Base-by-base conservation (phyloP, 1,139 yeast genomes). In the Sugiyamaella neomexicana region DNA sequence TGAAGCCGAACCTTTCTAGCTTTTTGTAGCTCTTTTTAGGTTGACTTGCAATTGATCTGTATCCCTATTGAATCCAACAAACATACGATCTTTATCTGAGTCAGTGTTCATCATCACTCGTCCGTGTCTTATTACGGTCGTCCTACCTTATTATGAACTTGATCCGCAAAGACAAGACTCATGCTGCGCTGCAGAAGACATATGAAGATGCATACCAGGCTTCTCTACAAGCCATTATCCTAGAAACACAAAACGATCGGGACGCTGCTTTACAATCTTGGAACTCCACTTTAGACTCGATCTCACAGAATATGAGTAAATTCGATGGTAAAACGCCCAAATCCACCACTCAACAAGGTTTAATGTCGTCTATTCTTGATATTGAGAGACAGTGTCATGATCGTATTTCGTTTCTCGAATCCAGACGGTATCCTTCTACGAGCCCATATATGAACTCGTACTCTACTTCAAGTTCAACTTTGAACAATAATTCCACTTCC, bases 141-240 rank as follows among this genome's bases (percentile, higher is more conserved):
- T 31, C 39, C 32, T 17, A 8, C 39, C 29, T 8, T 16, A 15
- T 39, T 13, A 60, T 60, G 63, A 60, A 60, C 50, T 55, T 60
- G 36, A 58, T 60, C 25, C 55, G 61, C 29, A 52, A 31, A 42
- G 54, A 42, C 29, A 49, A 47, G 40, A 32, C 44, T 50, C 62
- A 60, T 55, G 63, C 65, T 40, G 57, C 62, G 23, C 64, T 72
- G 46, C 73, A 70, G 57, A 57, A 60, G 41, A 63, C 69, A 13
- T 71, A 72, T 58, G 72, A 72, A 47, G 74, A 69, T 40, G 73
- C 74, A 13, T 71, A 72, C 57, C 68, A 70, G 60, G 59, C 67
- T 41, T 67, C 72, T 7, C 64, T 72, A 23, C 71, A 71, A 56
- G 66, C 72, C 27, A 69, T 71, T 12, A 64, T 71, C 34, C 60